Evolutionary conservation across 2,329 filamentous ascomycete species (phyloP), one percentile per base, ranked within the genome.

Genomic region (Hymenoscyphus fraxineus): DNA sequence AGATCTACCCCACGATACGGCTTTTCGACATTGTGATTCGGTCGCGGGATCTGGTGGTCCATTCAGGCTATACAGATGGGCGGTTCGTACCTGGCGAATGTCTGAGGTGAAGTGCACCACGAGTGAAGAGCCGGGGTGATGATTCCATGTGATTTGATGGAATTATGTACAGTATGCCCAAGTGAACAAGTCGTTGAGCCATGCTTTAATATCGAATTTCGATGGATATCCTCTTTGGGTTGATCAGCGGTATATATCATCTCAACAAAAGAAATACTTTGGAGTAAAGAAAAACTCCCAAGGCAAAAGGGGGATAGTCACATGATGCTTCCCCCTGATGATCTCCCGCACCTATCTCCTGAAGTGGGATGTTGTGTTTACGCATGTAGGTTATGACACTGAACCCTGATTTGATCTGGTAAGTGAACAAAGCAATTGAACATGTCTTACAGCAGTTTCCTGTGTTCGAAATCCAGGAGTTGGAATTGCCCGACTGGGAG

Each of bases 1-100:
- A 54, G 47, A 54, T 54, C 47, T 54, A 5, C 47, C 47, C 47
- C 47, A 54, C 47, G 47, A 54, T 54, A 13, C 22, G 47, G 47
- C 47, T 54, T 54, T 12, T 54, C 22, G 22, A 22, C 19, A 54
- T 54, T 54, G 19, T 54, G 47, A 54, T 54, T 54, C 47, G 47
- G 47, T 54, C 47, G 22, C 47, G 47, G 47, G 22, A 54, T 54
- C 47, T 54, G 22, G 47, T 22, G 12, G 44, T 51, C 44, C n/a
- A 54, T 54, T 54, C 13, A 54, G 19, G 47, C 19, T 19, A 51
- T 54, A 19, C 47, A 54, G 19, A 12, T 12, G 10, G 19, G 19
- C 47, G 47, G 19, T 27, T 54, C 35, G 47, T 54, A 22, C 47
- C 47, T 54, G n/a, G 19, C 47, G 47, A 54, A 27, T 51, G 47